Base-by-base conservation (phyloP, 1,139 yeast genomes). In the Petasospora rhodanensis region DNA sequence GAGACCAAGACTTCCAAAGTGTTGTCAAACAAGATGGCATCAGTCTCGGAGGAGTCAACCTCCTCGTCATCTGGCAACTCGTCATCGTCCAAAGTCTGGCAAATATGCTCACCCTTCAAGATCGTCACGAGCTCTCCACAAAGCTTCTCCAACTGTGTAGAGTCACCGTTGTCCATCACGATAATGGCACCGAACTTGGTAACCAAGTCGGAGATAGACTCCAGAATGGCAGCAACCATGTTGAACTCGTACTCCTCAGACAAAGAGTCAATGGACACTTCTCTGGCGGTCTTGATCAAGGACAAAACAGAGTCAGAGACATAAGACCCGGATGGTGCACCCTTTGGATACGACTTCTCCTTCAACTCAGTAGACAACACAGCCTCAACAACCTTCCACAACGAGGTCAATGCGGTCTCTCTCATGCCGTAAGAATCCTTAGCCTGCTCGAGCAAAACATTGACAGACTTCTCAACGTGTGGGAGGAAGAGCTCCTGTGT, bases 361-460 rank as follows among this genome's bases (percentile, higher is more conserved):
- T 72, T 75, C 42, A 70, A 62, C 38, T 70, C 66, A 32, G 77
- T 72, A 37, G 73, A 68, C 59, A 78, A 74, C 70, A 83, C 73
- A 24, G 95, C 82, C 50, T 72, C 73, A 40, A 79, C 79, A 47
- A 89, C 75, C 52, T 79, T 82, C 93, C 96, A 89, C 56, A 89
- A 67, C 33, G 91, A 73, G 39, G 72, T 68, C 59, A 89, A 65
- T 30, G 96, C 89, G 40, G 94, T 79, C 62, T 84, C 94, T 58
- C 96, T 79, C 70, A 89, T 77, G 55, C 95, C 96, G 40, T 84
- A 86, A 34, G 95, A 86, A 56, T 82, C 89, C 45, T 79, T 86
- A 42, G 81, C 74, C 62, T 84, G 91, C 41, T 79, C 83, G 33
- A 70, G 64, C 49, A 91, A 70, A 21, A 75, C 70, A 43, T 71